Conservation (phyloP, 1,139 yeast species). For the Yamadazyma dendronema region DNA sequence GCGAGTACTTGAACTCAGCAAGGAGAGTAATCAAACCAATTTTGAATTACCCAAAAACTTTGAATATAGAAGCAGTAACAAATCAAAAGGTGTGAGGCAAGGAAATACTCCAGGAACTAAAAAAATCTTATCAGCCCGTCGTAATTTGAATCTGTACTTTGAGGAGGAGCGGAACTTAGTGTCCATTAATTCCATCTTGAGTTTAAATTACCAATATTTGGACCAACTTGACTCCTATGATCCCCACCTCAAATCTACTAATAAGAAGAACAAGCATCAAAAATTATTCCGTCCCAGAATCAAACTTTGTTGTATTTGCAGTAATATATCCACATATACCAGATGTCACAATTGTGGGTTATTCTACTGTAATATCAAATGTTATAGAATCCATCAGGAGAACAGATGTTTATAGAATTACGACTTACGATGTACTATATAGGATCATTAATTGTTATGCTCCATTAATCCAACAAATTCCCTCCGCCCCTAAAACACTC, state of each 20-base stretch:
- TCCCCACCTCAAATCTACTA: slow-evolving; percentile 11
- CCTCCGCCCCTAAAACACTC: no score
- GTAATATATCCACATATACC: slow-evolving; percentile 36
- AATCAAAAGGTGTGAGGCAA: slow-evolving; percentile 27
- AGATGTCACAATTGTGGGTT: slow-evolving; percentile 43
- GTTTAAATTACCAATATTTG: slow-evolving; percentile 41
- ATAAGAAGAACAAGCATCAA: slow-evolving; percentile 12
- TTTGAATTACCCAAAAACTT: slow-evolving; percentile 47
- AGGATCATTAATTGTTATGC: neutral
- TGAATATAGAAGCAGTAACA: slow-evolving; percentile 26
- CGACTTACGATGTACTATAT: neutral
- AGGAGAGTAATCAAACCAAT: slow-evolving; percentile 27
- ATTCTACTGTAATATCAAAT: slow-evolving; percentile 41
- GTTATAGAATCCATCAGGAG: slow-evolving; percentile 42
- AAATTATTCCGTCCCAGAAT: slow-evolving; percentile 34
- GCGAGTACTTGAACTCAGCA: slow-evolving; percentile 36
- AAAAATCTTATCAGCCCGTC: slow-evolving; percentile 42
- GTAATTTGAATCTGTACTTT: slow-evolving; percentile 46
- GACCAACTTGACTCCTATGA: slow-evolving; percentile 30
- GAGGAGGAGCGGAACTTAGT: slow-evolving; percentile 49
- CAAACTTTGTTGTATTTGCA: slow-evolving; percentile 45
- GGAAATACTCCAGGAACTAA: slow-evolving; percentile 50
- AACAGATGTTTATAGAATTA: slow-evolving; percentile 36
- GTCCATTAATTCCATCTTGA: slow-evolving; percentile 41
- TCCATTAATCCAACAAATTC: no score